Conservation (phyloP, 2,329 filamentous ascomycete genomes). For the Trichoderma pleuroti region DNA sequence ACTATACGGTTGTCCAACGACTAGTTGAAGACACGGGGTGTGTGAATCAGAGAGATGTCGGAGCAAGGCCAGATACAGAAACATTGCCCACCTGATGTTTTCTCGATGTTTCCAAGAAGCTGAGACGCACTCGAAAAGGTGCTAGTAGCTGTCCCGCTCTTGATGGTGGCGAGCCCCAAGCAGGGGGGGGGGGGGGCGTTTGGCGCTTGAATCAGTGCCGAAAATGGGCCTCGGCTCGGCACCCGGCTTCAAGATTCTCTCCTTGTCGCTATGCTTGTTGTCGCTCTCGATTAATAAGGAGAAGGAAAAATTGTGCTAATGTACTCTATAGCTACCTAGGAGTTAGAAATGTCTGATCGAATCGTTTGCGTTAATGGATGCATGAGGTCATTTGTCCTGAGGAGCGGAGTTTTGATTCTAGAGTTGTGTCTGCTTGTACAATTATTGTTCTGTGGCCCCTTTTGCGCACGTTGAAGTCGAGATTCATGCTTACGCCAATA, state of each 20-base stretch:
- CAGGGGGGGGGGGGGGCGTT: background rate
- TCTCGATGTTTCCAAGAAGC: background rate
- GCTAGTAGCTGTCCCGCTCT: background rate
- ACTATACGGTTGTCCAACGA: no score
- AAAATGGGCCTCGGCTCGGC: constrained; percentile 7
- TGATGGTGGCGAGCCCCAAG: background rate
- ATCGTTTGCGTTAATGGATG: background rate
- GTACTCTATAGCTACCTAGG: background rate
- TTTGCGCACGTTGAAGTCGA: background rate
- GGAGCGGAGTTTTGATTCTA: background rate
- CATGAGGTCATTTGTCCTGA: background rate
- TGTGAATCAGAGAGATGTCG: background rate
- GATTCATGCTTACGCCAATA: background rate
- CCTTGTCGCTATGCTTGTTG: no score
- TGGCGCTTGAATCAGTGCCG: background rate
- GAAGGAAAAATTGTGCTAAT: background rate
- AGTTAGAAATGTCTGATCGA: background rate
- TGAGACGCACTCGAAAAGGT: background rate
- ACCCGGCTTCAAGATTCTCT: background rate
- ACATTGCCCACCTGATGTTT: background rate
- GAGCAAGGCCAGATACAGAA: background rate
- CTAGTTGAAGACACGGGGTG: background rate
- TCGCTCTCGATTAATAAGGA: background rate
- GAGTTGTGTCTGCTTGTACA: background rate
- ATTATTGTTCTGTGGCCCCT: background rate